Percentiles rank a stretch among this genome's conserved stretches.
Evolutionary conservation across 1,284 basidiomycete species (phyloP).

Genomic region (Laetiporus sulphureus): DNA sequence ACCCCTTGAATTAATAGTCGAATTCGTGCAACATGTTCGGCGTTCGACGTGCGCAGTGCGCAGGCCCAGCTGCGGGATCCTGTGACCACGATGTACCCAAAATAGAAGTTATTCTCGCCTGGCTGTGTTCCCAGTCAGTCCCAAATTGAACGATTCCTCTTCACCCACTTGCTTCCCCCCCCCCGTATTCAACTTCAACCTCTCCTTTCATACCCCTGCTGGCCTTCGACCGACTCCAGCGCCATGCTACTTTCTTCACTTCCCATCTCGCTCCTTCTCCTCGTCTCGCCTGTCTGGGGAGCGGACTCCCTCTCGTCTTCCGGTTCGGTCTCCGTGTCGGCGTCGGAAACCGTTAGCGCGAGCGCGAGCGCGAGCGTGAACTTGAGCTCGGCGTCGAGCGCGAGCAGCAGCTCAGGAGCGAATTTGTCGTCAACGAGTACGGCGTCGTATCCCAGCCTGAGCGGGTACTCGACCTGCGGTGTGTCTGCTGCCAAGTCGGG

Average conservation of each 20-base stretch:
- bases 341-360: background rate
- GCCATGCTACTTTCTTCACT: background rate
- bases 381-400: background rate
- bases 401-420: background rate
- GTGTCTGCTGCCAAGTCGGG: background rate
- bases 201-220: background rate
- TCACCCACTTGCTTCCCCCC: too few relatives aligned
- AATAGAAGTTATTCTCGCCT: too few relatives aligned
- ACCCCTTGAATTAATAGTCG: too few relatives aligned
- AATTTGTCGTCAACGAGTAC: conserved; percentile 6
- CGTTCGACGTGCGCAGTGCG: too few relatives aligned
- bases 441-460: conserved; percentile 7
- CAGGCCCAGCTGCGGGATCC: too few relatives aligned
- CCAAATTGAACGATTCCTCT: too few relatives aligned
- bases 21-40: too few relatives aligned
- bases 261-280: background rate
- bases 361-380: background rate
- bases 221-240: background rate
- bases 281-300: background rate
- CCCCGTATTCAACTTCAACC: too few relatives aligned
- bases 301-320: background rate
- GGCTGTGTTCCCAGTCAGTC: too few relatives aligned
- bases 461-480: conserved; percentile 8
- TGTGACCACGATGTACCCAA: too few relatives aligned
- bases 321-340: background rate